Base-by-base conservation (phyloP, 768 basidiomycete genomes). In the Stropharia rugosoannulata region DNA sequence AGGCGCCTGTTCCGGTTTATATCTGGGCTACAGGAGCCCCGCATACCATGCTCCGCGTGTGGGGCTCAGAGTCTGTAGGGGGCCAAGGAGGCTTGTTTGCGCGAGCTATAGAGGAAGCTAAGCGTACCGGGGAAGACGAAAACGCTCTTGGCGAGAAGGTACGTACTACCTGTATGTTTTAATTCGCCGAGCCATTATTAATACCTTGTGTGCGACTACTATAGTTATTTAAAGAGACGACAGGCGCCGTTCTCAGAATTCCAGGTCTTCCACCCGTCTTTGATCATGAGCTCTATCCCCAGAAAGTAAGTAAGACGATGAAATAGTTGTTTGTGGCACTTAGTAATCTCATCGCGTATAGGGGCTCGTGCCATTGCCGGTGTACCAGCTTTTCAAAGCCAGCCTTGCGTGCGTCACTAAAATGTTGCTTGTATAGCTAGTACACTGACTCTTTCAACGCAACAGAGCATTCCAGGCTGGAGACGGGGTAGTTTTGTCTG, bases 241-340 rank as follows among this genome's bases (percentile, higher is more conserved):
- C 45, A 38, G 36, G 55, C 27, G 35, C 19, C n/a, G 15, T 57
- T 16, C 25, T 60, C 37, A 45, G 51, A 18, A 22, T 60, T 18
- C 37, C 42, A 11, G 61, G 61, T 11, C 19, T 57, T n/a, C 58
- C 61, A 6, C 44, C 37, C 15, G 51, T 62, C 49, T 59, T 57
- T 25, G 58, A 62, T 35, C 54, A 59, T 44, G 61, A 62, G 27
- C 53, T 49, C n/a, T 59, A 43, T 27, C 58, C 61, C 13, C 61
- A 62, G 32, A n/a, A 51, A 36, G 61, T 62, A 42, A 18, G 45
- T 22, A 45, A 29, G 25, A 19, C 9, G 11, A 4, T 13, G 9
- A 25, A 13, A 32, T 32, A 10, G 1, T 4, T 32, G 29, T 32
- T 32, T 32, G 5, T 38, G 11, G 16, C 18, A 39, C 15, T 25